Percentiles rank a stretch among this genome's conserved stretches.
Conservation (phyloP, 495 filamentous ascomycete species). For the Penicillium herquei region DNA sequence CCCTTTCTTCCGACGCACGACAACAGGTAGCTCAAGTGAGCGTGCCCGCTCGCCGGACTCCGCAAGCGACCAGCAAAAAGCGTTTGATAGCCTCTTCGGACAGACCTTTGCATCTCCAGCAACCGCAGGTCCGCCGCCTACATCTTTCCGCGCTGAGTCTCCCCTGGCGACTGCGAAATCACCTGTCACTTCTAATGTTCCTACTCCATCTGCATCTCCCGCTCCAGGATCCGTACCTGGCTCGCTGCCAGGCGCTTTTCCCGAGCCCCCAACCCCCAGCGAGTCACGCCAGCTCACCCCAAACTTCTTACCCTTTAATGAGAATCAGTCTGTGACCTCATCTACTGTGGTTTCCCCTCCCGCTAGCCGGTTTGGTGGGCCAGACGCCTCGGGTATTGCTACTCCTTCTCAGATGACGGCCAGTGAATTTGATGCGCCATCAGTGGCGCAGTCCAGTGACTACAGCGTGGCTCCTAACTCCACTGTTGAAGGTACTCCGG, state of each 20-base stretch:
- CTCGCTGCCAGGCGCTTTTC: slow-evolving; percentile 34
- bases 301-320: slow-evolving; percentile 64
- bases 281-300: slow-evolving; percentile 73
- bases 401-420: slow-evolving; percentile 54
- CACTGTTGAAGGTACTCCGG: slow-evolving; percentile 15
- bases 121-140: slow-evolving; percentile 48
- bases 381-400: slow-evolving; percentile 54
- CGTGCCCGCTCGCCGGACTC: slow-evolving; percentile 49
- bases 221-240: slow-evolving; percentile 41
- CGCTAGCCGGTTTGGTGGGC: slow-evolving; percentile 62
- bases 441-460: slow-evolving; percentile 22
- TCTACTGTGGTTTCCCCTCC: slow-evolving; percentile 82
- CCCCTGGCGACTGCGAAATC: slow-evolving; percentile 34
- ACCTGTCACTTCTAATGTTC: slow-evolving; percentile 39
- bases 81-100: slow-evolving; percentile 90
- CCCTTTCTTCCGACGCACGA: slow-evolving; percentile 80
- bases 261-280: slow-evolving; percentile 58
- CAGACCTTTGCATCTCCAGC: slow-evolving; percentile 60
- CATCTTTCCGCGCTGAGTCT: slow-evolving; percentile 67
- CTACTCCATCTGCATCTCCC: slow-evolving; percentile 64
- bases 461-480: slow-evolving; percentile 24
- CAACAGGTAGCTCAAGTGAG: slow-evolving; percentile 61
- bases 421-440: slow-evolving; percentile 23
- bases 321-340: slow-evolving; percentile 66
- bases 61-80: slow-evolving; percentile 56